Evolutionary conservation across 179 eudicot genomes (phyloP).

Genomic region (Silene vulgaris): DNA sequence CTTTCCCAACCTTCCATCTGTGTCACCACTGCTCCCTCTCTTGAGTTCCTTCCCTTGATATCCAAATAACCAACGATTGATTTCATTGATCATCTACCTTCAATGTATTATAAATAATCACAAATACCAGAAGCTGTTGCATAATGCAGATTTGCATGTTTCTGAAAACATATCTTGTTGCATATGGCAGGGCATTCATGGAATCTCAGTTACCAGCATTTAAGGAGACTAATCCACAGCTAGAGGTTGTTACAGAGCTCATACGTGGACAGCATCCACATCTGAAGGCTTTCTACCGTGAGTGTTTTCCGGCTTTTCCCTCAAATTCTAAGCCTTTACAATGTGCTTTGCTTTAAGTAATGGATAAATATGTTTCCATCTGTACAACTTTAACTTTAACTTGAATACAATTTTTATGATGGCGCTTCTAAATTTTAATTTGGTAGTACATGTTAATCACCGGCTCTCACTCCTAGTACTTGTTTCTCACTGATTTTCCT

Average conservation of each 20-base stretch:
- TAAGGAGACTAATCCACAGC: constrained; percentile 68
- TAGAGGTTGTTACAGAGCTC: constrained; percentile 69
- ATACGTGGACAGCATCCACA: constrained; percentile 84
- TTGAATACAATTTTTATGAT: neutral
- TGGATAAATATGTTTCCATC: neutral
- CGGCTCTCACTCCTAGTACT: neutral
- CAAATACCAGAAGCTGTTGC: neutral
- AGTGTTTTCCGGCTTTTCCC: constrained; percentile 25
- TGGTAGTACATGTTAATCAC: neutral
- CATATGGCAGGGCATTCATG: constrained; percentile 64
- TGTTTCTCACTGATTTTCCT: neutral
- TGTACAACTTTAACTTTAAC: neutral
- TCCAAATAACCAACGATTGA: neutral
- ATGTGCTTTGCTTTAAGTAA: neutral
- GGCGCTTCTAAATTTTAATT: neutral
- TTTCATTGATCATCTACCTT: neutral
- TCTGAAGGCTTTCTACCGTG: constrained; percentile 68
- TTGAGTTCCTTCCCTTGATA: neutral
- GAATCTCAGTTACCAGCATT: constrained; percentile 56
- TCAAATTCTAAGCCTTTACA: neutral
- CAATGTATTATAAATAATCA: neutral
- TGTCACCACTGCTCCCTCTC: neutral
- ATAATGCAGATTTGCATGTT: neutral
- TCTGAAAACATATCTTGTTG: neutral
- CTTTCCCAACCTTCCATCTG: neutral